Percentiles rank a stretch among this genome's conserved stretches.
Conservation (phyloP, 2,329 filamentous ascomycete genomes). For the Boeremia lycopersici region DNA sequence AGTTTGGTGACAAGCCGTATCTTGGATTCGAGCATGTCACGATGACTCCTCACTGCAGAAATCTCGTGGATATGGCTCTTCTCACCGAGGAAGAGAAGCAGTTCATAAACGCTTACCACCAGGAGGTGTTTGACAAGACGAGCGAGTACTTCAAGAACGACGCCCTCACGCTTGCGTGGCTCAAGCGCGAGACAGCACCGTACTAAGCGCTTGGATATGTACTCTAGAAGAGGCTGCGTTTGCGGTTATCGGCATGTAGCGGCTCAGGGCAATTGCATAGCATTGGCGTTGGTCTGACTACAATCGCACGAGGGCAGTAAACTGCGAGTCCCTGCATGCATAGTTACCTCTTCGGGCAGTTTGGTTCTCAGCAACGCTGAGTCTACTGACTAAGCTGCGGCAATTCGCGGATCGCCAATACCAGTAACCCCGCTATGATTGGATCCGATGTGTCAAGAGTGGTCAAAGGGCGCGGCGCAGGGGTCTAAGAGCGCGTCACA, state of each 20-base stretch:
- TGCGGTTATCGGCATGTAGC: conserved; percentile 14
- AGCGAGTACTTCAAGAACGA: conserved; percentile 76
- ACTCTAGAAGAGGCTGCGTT: background rate
- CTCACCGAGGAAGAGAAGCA: conserved; percentile 75
- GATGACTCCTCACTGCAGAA: conserved; percentile 93
- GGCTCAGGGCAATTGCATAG: conserved; percentile 17
- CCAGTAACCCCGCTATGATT: conserved; percentile 20
- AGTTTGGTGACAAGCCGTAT: conserved; percentile 92
- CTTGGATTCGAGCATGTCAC: conserved; percentile 97
- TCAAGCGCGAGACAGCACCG: conserved; percentile 82
- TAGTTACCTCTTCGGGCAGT: conserved; percentile 11
- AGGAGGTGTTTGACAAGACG: conserved; percentile 82
- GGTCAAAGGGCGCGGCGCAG: conserved; percentile 24
- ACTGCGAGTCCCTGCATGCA: conserved; percentile 20
- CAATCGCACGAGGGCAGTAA: background rate
- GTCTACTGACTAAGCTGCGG: conserved; percentile 29
- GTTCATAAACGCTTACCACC: conserved; percentile 88
- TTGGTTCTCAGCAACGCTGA: conserved; percentile 2
- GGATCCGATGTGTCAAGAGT: conserved; percentile 29
- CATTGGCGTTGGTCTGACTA: conserved; percentile 15
- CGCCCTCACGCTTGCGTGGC: conserved; percentile 74
- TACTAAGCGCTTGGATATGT: conserved; percentile 27
- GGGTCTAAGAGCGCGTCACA: conserved; percentile 23
- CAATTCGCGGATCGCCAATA: conserved; percentile 29
- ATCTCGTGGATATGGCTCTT: conserved; percentile 76